phyloP scores from a whole-genome alignment of 495 filamentous ascomycete genomes.

The Beverwykella pulmonaria region DNA sequence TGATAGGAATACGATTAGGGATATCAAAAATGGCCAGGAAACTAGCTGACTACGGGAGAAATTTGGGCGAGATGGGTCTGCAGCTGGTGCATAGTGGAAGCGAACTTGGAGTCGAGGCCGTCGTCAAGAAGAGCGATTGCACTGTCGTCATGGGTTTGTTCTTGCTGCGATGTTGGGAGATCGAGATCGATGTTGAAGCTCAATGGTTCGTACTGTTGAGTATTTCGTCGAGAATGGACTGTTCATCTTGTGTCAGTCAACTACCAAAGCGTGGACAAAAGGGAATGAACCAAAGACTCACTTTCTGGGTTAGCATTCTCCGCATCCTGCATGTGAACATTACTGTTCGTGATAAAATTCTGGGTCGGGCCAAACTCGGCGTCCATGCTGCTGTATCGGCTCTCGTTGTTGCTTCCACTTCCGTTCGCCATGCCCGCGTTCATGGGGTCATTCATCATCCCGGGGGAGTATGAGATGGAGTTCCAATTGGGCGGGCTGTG shows the following conservation, averaged over 20 bases:
- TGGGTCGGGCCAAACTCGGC: conserved; percentile 42
- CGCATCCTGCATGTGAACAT: conserved; percentile 38
- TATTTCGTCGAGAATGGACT: conserved; percentile 26
- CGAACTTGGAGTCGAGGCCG: conserved; percentile 27
- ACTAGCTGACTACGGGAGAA: conserved; percentile 14
- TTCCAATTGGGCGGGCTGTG: conserved; percentile 44
- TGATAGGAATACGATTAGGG: background rate
- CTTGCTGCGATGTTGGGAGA: conserved; percentile 27
- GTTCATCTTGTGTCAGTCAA: conserved; percentile 37
- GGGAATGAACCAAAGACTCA: conserved; percentile 31
- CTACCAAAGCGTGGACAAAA: background rate
- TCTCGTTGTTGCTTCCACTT: conserved; percentile 38
- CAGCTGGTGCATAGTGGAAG: conserved; percentile 4
- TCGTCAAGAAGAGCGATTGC: conserved; percentile 55
- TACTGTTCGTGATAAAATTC: conserved; percentile 36
- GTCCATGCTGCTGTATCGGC: conserved; percentile 41
- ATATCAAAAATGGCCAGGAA: background rate
- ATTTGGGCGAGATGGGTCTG: conserved; percentile 5
- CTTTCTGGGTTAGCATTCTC: conserved; percentile 46
- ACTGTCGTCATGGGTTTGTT: conserved; percentile 63
- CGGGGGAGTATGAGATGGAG: conserved; percentile 20
- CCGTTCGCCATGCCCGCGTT: conserved; percentile 26
- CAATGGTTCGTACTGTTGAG: conserved; percentile 18
- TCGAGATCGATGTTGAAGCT: conserved; percentile 32
- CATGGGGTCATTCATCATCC: conserved; percentile 21